These are phyloP conservation scores for Bacterosira constricta DNA, from an alignment of 108 stramenopile species.

Conservation along the genomic window DNA sequence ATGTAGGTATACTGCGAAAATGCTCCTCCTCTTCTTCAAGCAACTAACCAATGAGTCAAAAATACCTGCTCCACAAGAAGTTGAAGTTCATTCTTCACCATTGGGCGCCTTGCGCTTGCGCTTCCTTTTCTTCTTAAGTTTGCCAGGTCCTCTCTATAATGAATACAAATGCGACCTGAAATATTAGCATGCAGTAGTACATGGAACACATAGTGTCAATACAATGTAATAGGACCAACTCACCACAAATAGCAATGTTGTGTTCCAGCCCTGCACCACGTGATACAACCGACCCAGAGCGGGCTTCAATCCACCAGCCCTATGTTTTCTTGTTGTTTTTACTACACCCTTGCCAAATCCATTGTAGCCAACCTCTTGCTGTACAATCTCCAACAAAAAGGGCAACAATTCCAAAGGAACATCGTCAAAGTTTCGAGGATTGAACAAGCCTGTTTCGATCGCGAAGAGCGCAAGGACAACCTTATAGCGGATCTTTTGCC, in stretches of 20 bases:
- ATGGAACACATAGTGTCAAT: neutral
- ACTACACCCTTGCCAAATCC: neutral
- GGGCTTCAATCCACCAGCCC: neutral
- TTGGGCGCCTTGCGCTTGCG: neutral
- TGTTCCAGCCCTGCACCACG: neutral
- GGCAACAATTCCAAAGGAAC: conserved; percentile 12
- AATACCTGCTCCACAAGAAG: neutral
- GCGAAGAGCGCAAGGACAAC: conserved; percentile 2
- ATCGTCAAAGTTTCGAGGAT: conserved; percentile 4
- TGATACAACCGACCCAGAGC: neutral
- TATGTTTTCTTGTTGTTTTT: neutral
- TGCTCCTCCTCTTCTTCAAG: too few relatives aligned
- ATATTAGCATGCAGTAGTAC: neutral
- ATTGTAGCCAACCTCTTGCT: conserved; percentile 4
- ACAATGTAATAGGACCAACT: neutral
- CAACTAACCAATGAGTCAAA: too few relatives aligned
- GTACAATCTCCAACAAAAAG: conserved; percentile 9
- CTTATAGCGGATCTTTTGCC: conserved; percentile 15
- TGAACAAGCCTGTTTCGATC: neutral
- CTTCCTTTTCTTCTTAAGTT: neutral
- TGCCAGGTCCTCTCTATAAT: neutral
- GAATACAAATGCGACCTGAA: neutral
- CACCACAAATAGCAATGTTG: neutral
- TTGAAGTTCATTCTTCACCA: neutral
- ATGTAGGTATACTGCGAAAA: too few relatives aligned